phyloP scores from a whole-genome alignment of 2,329 filamentous ascomycete genomes.

The Clarireedia hainanense region DNA sequence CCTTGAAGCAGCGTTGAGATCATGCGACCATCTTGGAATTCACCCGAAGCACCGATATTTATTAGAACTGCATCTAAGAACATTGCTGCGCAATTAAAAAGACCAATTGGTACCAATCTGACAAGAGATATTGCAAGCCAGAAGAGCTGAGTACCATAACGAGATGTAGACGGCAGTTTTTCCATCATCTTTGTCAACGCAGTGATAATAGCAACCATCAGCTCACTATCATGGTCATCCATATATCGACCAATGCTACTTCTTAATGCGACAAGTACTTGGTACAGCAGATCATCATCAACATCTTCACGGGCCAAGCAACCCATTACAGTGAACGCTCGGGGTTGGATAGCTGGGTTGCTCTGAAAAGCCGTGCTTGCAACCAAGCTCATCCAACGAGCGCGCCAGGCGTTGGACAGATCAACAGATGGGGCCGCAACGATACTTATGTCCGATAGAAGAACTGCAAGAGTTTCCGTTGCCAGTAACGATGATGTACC shows the following conservation, averaged over 20 bases:
- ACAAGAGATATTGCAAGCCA: conserved; percentile 62
- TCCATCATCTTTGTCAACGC: conserved; percentile 64
- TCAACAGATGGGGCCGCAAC: conserved; percentile 57
- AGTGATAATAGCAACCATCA: conserved; percentile 61
- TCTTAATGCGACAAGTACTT: conserved; percentile 60
- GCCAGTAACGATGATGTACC: conserved; percentile 32
- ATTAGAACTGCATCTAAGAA: conserved; percentile 57
- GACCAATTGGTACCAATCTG: conserved; percentile 50
- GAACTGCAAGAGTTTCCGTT: conserved; percentile 52
- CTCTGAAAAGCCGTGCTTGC: conserved; percentile 67
- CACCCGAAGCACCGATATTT: conserved; percentile 54
- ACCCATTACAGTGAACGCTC: conserved; percentile 64
- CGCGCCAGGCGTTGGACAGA: conserved; percentile 60
- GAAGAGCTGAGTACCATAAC: conserved; percentile 62
- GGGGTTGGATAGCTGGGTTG: conserved; percentile 62
- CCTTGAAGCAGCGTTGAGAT: conserved; percentile 53
- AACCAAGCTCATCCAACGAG: conserved; percentile 66
- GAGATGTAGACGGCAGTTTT: conserved; percentile 57
- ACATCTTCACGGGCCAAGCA: conserved; percentile 64
- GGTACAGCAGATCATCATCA: conserved; percentile 63
- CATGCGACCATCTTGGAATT: conserved; percentile 52
- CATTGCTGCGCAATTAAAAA: conserved; percentile 59
- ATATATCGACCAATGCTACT: conserved; percentile 58
- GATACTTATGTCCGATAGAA: conserved; percentile 56
- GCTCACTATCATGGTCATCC: conserved; percentile 57